These are phyloP conservation scores for Suhomyces prunicola DNA, from an alignment of 805 yeast genomes.

Conservation along the genomic window DNA sequence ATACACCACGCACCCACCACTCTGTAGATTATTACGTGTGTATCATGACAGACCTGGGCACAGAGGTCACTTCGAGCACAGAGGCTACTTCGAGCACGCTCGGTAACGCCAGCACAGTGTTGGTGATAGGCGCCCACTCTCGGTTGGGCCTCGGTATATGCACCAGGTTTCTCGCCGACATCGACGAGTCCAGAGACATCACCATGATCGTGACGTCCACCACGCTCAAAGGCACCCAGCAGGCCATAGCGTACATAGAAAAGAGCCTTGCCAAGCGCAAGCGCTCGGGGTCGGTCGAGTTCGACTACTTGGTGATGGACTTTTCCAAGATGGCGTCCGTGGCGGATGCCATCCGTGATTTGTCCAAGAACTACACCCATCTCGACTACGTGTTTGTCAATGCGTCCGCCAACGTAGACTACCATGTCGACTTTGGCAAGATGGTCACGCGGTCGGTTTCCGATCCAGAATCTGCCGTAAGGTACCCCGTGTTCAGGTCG, in stretches of 20 bases:
- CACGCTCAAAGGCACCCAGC: conserved; percentile 78
- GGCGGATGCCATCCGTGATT: conserved; percentile 64
- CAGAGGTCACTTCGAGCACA: conserved; percentile 2
- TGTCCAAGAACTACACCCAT: conserved; percentile 56
- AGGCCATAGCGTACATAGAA: conserved; percentile 53
- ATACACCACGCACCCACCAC: too few species aligned
- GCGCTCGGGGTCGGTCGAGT: conserved; percentile 63
- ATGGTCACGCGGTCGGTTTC: conserved; percentile 64
- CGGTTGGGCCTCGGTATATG: conserved; percentile 5
- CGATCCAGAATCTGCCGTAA: conserved; percentile 73
- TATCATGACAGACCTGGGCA: not conserved
- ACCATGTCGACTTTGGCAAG: conserved; percentile 79
- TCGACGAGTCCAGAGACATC: conserved; percentile 50
- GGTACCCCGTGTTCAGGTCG: conserved; percentile 72
- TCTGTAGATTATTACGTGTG: too few species aligned
- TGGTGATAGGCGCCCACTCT: conserved; percentile 8
- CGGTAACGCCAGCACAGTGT: conserved; percentile 4
- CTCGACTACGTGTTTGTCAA: conserved; percentile 71
- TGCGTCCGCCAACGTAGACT: conserved; percentile 68
- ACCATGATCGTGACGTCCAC: conserved; percentile 87
- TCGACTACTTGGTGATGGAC: conserved; percentile 83
- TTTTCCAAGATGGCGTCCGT: conserved; percentile 86
- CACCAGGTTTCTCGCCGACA: conserved; percentile 15
- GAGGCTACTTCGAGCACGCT: conserved; percentile 1
- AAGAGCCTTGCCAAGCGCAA: conserved; percentile 26